Percentiles rank a stretch among this genome's conserved stretches.
Evolutionary conservation across 371 early-diverging fungal species (phyloP).

Genomic region (Nematocida parisii): DNA sequence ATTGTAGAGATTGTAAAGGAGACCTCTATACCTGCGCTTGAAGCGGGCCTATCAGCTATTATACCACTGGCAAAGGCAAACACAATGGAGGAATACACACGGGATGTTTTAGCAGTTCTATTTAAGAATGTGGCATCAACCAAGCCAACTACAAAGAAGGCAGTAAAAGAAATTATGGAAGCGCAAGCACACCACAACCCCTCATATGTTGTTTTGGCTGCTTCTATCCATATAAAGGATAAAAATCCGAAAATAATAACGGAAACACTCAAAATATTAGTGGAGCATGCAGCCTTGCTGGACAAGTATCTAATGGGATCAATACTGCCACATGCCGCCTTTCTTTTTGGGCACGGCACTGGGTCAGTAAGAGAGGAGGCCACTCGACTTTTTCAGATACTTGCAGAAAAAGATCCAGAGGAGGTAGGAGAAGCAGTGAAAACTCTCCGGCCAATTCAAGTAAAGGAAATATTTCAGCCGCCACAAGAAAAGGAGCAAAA

Average conservation of each 20-base stretch:
- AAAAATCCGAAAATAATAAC: slow-evolving; percentile 53
- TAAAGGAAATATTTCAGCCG: slow-evolving; percentile 51
- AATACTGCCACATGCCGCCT: slow-evolving; percentile 15
- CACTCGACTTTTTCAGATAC: slow-evolving; percentile 47
- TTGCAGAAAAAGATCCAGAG: slow-evolving; percentile 29
- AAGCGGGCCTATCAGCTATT: slow-evolving; percentile 50
- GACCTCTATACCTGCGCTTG: slow-evolving; percentile 45
- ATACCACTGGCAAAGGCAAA: slow-evolving; percentile 35
- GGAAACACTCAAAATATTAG: slow-evolving; percentile 35
- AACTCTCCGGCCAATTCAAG: slow-evolving; percentile 28
- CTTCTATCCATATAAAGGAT: slow-evolving; percentile 12
- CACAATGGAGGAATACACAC: background rate
- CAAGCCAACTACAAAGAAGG: slow-evolving; percentile 47
- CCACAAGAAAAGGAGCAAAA: background rate
- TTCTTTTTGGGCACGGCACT: slow-evolving; percentile 32
- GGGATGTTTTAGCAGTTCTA: slow-evolving; percentile 16
- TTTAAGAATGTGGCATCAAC: slow-evolving; percentile 36
- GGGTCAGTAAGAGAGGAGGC: slow-evolving; percentile 57
- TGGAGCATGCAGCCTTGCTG: background rate
- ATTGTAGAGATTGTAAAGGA: slow-evolving; percentile 41
- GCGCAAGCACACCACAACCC: background rate
- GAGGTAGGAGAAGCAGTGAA: slow-evolving; percentile 21
- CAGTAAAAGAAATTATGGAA: slow-evolving; percentile 22
- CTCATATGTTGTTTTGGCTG: slow-evolving; percentile 19
- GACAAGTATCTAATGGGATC: background rate